Evolutionary conservation across 169 alveolate species (phyloP).

Genomic region (Cryptosporidium muris): DNA sequence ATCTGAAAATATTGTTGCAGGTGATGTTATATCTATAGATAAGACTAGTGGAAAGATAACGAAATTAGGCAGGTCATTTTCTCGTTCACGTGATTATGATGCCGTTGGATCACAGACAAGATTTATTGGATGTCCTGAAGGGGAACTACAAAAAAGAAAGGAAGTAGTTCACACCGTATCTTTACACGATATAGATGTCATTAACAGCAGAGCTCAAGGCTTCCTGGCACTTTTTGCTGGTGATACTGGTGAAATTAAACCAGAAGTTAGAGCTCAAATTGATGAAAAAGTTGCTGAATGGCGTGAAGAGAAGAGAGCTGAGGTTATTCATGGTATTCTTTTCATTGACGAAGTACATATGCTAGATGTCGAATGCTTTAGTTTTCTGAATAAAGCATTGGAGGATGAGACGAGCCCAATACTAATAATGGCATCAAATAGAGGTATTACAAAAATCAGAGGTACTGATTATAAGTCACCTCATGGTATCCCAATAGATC

Average conservation of each 20-base stretch:
- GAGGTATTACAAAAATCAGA: constrained; percentile 96
- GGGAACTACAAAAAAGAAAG: constrained; percentile 98
- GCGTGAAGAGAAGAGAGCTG: constrained; percentile 97
- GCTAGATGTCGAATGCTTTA: constrained; percentile 99
- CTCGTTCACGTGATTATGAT: constrained; percentile 96
- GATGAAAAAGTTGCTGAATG: constrained; percentile 98
- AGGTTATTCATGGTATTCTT: constrained; percentile 94
- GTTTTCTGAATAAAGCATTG: constrained; percentile 96
- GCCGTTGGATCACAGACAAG: constrained; percentile 95
- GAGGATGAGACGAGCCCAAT: constrained; percentile 97
- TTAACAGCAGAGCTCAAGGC: constrained; percentile 96
- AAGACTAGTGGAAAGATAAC: constrained; percentile 96
- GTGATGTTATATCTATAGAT: constrained; percentile 96
- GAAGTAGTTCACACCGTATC: constrained; percentile 99
- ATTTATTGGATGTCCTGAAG: constrained; percentile 97
- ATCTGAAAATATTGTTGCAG: constrained; percentile 87
- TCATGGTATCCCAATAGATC: constrained; percentile 99
- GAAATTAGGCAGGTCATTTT: constrained; percentile 95
- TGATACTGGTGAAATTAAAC: constrained; percentile 98
- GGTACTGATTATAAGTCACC: constrained; percentile 98
- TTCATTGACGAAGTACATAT: constrained; percentile 99
- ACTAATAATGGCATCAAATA: constrained; percentile 99
- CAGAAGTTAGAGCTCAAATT: constrained; percentile 97
- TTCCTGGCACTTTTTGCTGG: constrained; percentile 98
- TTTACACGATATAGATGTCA: constrained; percentile 98